Percentiles rank a stretch among this genome's conserved stretches.
Conservation (phyloP, 306 rosid genomes). For the Lagenaria siceraria region DNA sequence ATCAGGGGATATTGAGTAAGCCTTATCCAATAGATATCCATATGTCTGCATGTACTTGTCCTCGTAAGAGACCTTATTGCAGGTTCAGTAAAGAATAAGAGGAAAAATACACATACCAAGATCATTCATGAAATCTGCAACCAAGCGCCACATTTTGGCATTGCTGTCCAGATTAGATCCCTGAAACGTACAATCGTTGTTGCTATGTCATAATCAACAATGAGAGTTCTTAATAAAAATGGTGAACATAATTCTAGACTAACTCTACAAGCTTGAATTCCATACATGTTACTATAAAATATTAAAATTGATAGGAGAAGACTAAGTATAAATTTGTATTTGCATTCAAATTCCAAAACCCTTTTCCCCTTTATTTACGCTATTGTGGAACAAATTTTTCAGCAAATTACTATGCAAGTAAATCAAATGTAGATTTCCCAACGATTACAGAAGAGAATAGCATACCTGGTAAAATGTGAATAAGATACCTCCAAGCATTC, state of each 20-base stretch:
- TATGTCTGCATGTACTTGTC: background rate
- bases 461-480: conserved; percentile 93
- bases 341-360: background rate
- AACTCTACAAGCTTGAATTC: background rate
- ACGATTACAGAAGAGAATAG: conserved; percentile 7
- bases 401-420: background rate
- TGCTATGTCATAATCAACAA: background rate
- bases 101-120: conserved; percentile 38
- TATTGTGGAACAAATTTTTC: background rate
- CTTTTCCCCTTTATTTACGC: background rate
- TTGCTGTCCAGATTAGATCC: conserved; percentile 93
- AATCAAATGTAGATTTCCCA: background rate
- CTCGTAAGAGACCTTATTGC: background rate
- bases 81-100: background rate
- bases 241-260: background rate
- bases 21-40: background rate
- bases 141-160: conserved; percentile 97
- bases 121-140: conserved; percentile 97
- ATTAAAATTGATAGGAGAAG: background rate
- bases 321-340: background rate
- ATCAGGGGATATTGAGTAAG: background rate
- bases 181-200: conserved; percentile 28
- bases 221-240: conserved; percentile 1
- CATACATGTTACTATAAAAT: background rate
- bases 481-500: conserved; percentile 96